These are phyloP conservation scores for Paecilomyces sp. DNA, from an alignment of 2,329 filamentous ascomycete genomes.

Conservation along the genomic window DNA sequence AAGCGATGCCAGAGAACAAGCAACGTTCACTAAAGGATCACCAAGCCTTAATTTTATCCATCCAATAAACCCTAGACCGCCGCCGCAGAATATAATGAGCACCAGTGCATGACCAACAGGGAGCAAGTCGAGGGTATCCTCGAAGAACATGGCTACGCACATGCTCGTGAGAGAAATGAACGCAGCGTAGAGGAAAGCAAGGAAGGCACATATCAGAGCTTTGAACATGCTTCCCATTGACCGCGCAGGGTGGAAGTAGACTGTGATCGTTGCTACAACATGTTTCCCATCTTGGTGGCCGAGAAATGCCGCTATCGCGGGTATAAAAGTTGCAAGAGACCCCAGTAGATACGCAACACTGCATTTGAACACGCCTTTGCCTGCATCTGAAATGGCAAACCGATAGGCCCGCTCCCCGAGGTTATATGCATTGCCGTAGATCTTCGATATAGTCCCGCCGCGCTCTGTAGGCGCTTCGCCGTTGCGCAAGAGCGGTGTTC, in stretches of 20 bases:
- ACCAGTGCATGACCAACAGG: slow-evolving; percentile 71
- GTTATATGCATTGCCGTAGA: slow-evolving; percentile 24
- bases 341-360: slow-evolving; percentile 82
- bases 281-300: slow-evolving; percentile 88
- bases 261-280: slow-evolving; percentile 85
- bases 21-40: slow-evolving; percentile 74
- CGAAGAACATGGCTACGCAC: slow-evolving; percentile 77
- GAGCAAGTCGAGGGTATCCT: slow-evolving; percentile 57
- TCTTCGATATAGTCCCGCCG: slow-evolving; percentile 8
- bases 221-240: slow-evolving; percentile 86
- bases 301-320: slow-evolving; percentile 63
- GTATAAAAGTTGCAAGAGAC: slow-evolving; percentile 77
- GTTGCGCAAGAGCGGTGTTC: slow-evolving; percentile 24
- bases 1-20: slow-evolving; percentile 77
- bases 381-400: slow-evolving; percentile 65
- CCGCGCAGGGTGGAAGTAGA: slow-evolving; percentile 88
- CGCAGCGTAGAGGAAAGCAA: slow-evolving; percentile 72
- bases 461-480: slow-evolving; percentile 5
- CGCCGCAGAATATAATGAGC: slow-evolving; percentile 75
- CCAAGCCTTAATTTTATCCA: slow-evolving; percentile 79
- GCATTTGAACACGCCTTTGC: slow-evolving; percentile 80
- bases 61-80: slow-evolving; percentile 77
- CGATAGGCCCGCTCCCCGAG: slow-evolving; percentile 39
- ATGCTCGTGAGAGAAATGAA: slow-evolving; percentile 76
- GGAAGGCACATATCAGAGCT: slow-evolving; percentile 66